A percentile compares a stretch with the other conserved stretches of the same genome.
These are phyloP conservation scores for Henckelia pumila DNA, from an alignment of 257 asterid species.

Conservation along the genomic window DNA sequence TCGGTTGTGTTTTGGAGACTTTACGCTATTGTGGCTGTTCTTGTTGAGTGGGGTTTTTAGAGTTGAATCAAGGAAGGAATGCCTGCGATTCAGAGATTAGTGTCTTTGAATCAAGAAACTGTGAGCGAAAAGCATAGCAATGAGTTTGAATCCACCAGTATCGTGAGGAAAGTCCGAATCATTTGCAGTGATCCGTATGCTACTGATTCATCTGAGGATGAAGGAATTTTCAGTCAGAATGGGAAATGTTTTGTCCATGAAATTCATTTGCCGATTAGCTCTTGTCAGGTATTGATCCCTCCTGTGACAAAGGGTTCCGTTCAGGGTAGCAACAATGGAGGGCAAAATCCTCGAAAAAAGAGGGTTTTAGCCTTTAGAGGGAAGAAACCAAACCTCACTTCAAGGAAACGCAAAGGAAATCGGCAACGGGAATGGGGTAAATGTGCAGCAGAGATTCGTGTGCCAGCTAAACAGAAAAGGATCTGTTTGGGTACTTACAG, in stretches of 20 bases:
- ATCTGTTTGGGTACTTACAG: conserved; percentile 78
- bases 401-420: conserved; percentile 58
- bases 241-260: conserved; percentile 52
- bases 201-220: conserved; percentile 87
- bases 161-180: conserved; percentile 51
- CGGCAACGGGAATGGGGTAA: conserved; percentile 90
- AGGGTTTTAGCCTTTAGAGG: conserved; percentile 22
- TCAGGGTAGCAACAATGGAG: conserved; percentile 48
- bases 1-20: conserved; percentile 37
- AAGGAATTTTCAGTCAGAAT: conserved; percentile 29
- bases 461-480: conserved; percentile 61
- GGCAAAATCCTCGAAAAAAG: conserved; percentile 26
- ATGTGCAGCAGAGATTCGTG: conserved; percentile 94
- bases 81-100: conserved; percentile 40
- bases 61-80: conserved; percentile 23
- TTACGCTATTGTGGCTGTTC: neutral
- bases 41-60: neutral
- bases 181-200: conserved; percentile 78
- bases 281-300: neutral
- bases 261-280: conserved; percentile 34
- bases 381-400: conserved; percentile 20
- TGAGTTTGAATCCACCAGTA: no score
- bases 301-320: conserved; percentile 39
- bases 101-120: conserved; percentile 22
- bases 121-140: conserved; percentile 28